These are phyloP conservation scores for Wickerhamomyces xylosicus DNA, from an alignment of 805 yeast species.

Conservation along the genomic window DNA sequence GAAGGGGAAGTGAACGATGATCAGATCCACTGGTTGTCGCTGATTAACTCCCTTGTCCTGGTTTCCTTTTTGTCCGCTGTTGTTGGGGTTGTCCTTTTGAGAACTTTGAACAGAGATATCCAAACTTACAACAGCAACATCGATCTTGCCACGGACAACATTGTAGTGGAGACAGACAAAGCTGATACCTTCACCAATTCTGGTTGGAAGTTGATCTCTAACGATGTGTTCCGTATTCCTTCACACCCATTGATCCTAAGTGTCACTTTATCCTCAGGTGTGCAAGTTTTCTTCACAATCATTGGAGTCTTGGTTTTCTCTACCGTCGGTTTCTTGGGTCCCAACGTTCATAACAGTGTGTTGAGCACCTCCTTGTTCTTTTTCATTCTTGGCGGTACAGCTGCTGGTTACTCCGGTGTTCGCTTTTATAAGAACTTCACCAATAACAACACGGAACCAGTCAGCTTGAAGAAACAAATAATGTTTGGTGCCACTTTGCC, in stretches of 20 bases:
- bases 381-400: conserved; percentile 60
- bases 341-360: conserved; percentile 58
- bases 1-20: conserved; percentile 38
- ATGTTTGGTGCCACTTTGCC: conserved; percentile 41
- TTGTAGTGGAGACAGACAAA: conserved; percentile 17
- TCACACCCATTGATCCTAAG: conserved; percentile 36
- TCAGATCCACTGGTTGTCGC: conserved; percentile 69
- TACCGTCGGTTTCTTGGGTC: conserved; percentile 49
- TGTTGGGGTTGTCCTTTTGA: conserved; percentile 53
- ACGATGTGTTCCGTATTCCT: conserved; percentile 49
- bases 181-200: conserved; percentile 18
- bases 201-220: conserved; percentile 45
- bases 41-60: conserved; percentile 61
- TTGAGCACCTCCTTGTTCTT: conserved; percentile 48
- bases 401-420: conserved; percentile 67
- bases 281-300: conserved; percentile 58
- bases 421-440: conserved; percentile 48
- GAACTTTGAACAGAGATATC: conserved; percentile 43
- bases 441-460: conserved; percentile 17
- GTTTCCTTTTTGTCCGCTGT: conserved; percentile 49
- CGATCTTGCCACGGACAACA: conserved; percentile 16
- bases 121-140: conserved; percentile 22
- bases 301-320: conserved; percentile 50
- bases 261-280: conserved; percentile 59
- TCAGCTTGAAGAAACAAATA: conserved; percentile 21